Base-by-base conservation (phyloP, 2,329 filamentous ascomycete species). In the Penicillium sp. region DNA sequence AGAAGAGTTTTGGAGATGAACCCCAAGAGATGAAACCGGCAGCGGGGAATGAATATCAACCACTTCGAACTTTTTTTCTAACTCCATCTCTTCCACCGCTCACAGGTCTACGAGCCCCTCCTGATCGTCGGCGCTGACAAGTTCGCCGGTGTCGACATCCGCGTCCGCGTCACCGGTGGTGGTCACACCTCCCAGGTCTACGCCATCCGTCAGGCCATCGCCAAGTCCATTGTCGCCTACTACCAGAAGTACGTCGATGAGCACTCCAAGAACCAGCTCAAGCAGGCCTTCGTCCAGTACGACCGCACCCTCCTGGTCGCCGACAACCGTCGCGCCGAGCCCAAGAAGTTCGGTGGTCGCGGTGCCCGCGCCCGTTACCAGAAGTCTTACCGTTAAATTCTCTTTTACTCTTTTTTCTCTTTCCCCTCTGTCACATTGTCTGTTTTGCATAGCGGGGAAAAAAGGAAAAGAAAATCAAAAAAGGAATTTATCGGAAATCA, bases 221-320 rank as follows among this genome's bases (percentile, higher is more conserved):
- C 93, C 86, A 99, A 98, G 89, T 91, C 90, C 78, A 92, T 96
- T 81, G 90, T 96, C 79, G 91, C 93, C 83, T 97, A 97, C 91
- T 98, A 97, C 91, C 94, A 97, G 87, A 97, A 99, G 89, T 99
- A 90, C 86, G 92, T 98, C 84, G 95, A 99, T 81, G 95, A 99
- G 91, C 93, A 98, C 91, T 92, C 91, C 86, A 99, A 99, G 91
- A 97, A 98, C 89, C 88, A 93, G 85, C 89, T 99, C 80, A 99
- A 98, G 92, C 91, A 94, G 85, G 91, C 92, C 74, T 89, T 99
- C 75, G 91, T 94, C 79, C 89, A 93, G 82, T 99, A 94, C 87
- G 93, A 97, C 88, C 89, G 93, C 80, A 96, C 93, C 81, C 90
- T 99, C 73, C 91, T 99, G 79, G 95, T 99, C 78, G 95, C 95